A percentile compares a stretch with the other conserved stretches of the same genome.
phyloP scores from a whole-genome alignment of 345 rosid genomes.

The Dimocarpus longan region DNA sequence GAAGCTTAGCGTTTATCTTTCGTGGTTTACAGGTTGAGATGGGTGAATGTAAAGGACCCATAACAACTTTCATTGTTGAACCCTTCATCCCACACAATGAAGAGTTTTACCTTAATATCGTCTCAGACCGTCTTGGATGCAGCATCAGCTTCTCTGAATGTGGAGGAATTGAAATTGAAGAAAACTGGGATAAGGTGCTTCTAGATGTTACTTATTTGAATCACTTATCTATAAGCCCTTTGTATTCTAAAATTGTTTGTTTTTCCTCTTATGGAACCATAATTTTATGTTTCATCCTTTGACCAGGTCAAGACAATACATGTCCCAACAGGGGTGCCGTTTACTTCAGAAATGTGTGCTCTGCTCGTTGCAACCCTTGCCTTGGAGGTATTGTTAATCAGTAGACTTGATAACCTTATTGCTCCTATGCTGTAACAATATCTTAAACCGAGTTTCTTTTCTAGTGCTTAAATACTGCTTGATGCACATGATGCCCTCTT shows the following conservation, averaged over 20 bases:
- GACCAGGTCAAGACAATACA: conserved; percentile 80
- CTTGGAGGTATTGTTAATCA: conserved; percentile 66
- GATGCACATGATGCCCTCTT: neutral
- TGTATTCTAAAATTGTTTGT: neutral
- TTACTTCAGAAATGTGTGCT: conserved; percentile 73
- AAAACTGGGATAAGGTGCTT: conserved; percentile 95
- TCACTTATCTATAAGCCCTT: neutral
- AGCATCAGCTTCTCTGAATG: conserved; percentile 97
- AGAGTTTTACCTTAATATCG: conserved; percentile 92
- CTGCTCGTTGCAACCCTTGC: conserved; percentile 95
- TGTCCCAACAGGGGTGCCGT: conserved; percentile 66
- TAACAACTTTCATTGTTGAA: conserved; percentile 91
- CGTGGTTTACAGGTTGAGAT: conserved; percentile 70
- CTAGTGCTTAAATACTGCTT: neutral
- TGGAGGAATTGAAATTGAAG: conserved; percentile 96
- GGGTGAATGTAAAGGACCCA: conserved; percentile 93
- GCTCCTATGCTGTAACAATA: conserved; percentile 4
- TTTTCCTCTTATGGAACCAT: neutral
- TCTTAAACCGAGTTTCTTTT: neutral
- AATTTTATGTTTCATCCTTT: conserved; percentile 15
- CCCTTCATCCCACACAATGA: conserved; percentile 90
- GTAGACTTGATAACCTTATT: neutral
- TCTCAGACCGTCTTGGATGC: conserved; percentile 85
- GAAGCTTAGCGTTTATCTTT: neutral
- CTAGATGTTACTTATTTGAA: conserved; percentile 2